Conservation (phyloP, 2,329 filamentous ascomycete species). For the Clarireedia hainanense region DNA sequence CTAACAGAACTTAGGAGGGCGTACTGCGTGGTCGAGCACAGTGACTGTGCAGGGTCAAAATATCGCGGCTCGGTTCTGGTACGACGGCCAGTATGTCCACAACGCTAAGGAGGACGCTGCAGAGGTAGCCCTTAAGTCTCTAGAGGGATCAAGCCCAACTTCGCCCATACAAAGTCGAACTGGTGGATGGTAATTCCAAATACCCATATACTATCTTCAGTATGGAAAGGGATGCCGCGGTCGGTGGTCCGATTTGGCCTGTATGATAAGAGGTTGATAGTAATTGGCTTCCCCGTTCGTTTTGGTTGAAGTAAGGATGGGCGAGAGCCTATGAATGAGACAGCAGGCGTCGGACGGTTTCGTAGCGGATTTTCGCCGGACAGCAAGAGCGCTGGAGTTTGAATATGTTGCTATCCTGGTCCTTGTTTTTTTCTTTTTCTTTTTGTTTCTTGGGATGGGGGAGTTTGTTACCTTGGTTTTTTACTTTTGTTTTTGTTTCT, state of each 20-base stretch:
- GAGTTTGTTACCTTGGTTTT: background rate
- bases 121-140: conserved; percentile 62
- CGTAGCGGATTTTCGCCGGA: conserved; percentile 22
- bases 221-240: conserved; percentile 4
- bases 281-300: conserved; percentile 14
- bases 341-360: conserved; percentile 26
- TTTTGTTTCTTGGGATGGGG: conserved; percentile 6
- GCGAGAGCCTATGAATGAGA: conserved; percentile 21
- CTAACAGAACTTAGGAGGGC: conserved; percentile 53
- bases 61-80: conserved; percentile 77
- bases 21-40: conserved; percentile 82
- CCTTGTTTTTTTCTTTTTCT: background rate
- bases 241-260: conserved; percentile 16
- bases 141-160: conserved; percentile 36
- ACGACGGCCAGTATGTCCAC: conserved; percentile 79
- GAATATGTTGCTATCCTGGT: background rate
- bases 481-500: background rate
- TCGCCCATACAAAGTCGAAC: conserved; percentile 35
- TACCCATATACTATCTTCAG: background rate
- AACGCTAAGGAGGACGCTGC: conserved; percentile 90
- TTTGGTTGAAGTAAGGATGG: conserved; percentile 25
- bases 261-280: conserved; percentile 26
- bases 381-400: conserved; percentile 23
- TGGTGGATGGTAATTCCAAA: conserved; percentile 31
- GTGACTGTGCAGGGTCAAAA: conserved; percentile 62